phyloP scores from a whole-genome alignment of 495 filamentous ascomycete species.

The Hypomontagnella monticulosa region DNA sequence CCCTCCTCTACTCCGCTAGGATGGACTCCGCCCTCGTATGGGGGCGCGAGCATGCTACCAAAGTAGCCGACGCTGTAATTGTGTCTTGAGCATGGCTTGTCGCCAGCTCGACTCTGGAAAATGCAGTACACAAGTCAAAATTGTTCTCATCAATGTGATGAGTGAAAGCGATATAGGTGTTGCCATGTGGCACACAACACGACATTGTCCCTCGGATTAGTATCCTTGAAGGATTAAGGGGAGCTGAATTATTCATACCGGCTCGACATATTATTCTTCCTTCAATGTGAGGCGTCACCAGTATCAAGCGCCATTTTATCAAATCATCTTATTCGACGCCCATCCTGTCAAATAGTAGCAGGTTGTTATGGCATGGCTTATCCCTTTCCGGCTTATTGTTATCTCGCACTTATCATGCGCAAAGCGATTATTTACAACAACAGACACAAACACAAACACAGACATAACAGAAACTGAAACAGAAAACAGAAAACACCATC shows the following conservation, averaged over 20 bases:
- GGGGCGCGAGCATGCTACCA: constrained; percentile 28
- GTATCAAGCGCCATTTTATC: constrained; percentile 1
- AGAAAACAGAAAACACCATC: too few species aligned
- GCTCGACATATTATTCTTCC: constrained; percentile 5
- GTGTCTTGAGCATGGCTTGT: constrained; percentile 1
- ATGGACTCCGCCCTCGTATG: constrained; percentile 23
- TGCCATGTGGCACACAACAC: constrained; percentile 24
- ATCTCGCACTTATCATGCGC: not conserved
- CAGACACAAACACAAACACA: not conserved
- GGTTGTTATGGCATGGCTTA: not conserved
- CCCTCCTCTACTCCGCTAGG: constrained; percentile 10
- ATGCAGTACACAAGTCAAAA: constrained; percentile 22
- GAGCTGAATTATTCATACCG: constrained; percentile 6
- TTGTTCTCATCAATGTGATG: constrained; percentile 45
- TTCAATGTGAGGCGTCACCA: not conserved
- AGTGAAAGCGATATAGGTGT: constrained; percentile 6
- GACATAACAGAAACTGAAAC: too few species aligned
- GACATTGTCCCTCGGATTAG: constrained; percentile 24
- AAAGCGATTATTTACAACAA: too few species aligned
- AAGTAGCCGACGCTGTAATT: constrained; percentile 21
- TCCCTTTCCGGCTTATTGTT: not conserved
- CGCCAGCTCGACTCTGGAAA: not conserved
- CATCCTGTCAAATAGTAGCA: constrained; percentile 18
- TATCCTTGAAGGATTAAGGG: constrained; percentile 21
- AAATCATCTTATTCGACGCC: not conserved